Conservation (phyloP, 306 rosid genomes). For the Adenanthera pavonina region DNA sequence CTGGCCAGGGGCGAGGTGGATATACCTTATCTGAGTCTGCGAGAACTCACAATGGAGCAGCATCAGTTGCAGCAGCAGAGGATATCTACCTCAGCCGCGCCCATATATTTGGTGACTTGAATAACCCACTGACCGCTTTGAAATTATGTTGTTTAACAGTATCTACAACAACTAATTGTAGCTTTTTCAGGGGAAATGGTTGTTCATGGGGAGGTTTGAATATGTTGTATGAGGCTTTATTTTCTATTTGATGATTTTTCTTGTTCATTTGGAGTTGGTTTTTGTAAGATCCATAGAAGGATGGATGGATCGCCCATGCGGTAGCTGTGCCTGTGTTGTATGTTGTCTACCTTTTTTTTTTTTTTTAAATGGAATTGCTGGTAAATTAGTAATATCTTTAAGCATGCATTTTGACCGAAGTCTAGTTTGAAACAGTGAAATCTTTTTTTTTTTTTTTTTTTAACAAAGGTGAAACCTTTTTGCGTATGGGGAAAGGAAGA, state of each 20-base stretch:
- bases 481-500: slow-evolving; percentile 28
- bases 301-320: slow-evolving; percentile 42
- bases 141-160: background rate
- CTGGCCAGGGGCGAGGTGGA: slow-evolving; percentile 65
- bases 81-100: slow-evolving; percentile 77
- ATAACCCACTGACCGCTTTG: background rate
- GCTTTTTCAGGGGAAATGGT: background rate
- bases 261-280: slow-evolving; percentile 14
- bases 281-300: slow-evolving; percentile 40
- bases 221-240: background rate
- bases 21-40: slow-evolving; percentile 78
- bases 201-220: slow-evolving; percentile 8
- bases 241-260: background rate
- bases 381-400: slow-evolving; percentile 36
- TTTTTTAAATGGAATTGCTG: background rate
- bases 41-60: slow-evolving; percentile 87
- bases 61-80: slow-evolving; percentile 53
- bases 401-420: slow-evolving; percentile 47
- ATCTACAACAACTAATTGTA: slow-evolving; percentile 1
- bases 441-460: too few relatives aligned
- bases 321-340: slow-evolving; percentile 29
- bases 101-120: slow-evolving; percentile 83
- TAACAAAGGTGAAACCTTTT: background rate
- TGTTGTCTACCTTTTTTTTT: slow-evolving; percentile 38
- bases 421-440: background rate